Evolutionary conservation across 345 rosid genomes (phyloP).

Genomic region (Cochlearia excelsa): DNA sequence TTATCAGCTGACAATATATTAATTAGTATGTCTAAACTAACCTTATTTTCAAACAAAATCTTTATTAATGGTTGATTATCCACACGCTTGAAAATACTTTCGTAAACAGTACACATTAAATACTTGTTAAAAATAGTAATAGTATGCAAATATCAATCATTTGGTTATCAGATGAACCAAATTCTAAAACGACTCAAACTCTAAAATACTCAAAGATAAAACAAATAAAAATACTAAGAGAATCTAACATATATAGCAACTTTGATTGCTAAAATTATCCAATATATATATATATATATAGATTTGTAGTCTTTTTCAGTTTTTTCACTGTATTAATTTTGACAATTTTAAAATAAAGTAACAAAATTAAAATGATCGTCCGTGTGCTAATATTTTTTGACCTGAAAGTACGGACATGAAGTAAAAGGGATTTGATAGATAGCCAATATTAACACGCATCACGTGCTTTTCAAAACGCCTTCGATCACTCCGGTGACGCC

Average conservation of each 20-base stretch:
- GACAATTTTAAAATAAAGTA: neutral
- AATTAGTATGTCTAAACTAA: conserved; percentile 18
- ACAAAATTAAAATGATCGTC: conserved; percentile 23
- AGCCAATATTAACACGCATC: conserved; percentile 36
- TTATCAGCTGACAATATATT: conserved; percentile 23
- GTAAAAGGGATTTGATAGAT: conserved; percentile 30
- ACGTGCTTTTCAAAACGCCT: conserved; percentile 32
- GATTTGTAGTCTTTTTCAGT: conserved; percentile 14
- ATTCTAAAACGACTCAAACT: conserved; percentile 2
- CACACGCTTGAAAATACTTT: conserved; percentile 28
- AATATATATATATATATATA: neutral
- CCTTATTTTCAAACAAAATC: conserved; percentile 4
- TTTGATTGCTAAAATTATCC: conserved; percentile 1
- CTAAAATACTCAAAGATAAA: neutral
- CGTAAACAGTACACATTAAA: conserved; percentile 3
- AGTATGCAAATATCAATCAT: conserved; percentile 3
- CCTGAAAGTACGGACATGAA: conserved; percentile 31
- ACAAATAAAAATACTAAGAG: neutral
- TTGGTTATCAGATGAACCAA: neutral
- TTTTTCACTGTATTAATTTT: neutral
- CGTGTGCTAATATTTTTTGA: conserved; percentile 27
- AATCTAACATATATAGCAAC: conserved; percentile 18
- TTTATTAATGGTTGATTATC: conserved; percentile 19
- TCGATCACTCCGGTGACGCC: conserved; percentile 26
- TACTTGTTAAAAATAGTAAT: neutral